Evolutionary conservation across 169 alveolate genomes (phyloP).

Genomic region (Plasmodium coatneyi): DNA sequence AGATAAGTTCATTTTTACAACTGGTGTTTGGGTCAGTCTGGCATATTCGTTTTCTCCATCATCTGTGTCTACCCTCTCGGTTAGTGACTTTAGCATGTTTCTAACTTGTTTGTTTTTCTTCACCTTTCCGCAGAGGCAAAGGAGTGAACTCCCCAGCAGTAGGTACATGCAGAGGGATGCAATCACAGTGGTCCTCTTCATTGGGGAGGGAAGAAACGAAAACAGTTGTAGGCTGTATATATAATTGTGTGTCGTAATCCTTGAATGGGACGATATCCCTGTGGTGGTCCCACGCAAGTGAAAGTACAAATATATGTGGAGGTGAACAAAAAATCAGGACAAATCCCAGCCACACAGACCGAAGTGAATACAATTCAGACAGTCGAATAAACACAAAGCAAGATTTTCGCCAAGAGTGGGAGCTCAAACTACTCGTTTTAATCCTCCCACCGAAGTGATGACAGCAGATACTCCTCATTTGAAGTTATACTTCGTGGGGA

Average conservation of each 20-base stretch:
- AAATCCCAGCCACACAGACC: neutral
- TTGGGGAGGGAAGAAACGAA: neutral
- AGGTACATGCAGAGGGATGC: neutral
- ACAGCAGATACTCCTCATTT: neutral
- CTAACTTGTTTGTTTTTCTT: conserved; percentile 29
- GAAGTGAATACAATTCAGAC: neutral
- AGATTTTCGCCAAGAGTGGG: neutral
- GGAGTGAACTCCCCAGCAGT: neutral
- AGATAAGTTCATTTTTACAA: conserved; percentile 29
- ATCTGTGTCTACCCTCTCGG: conserved; percentile 44
- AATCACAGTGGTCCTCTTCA: neutral
- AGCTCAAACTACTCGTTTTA: neutral
- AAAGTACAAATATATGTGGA: neutral
- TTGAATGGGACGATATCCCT: neutral
- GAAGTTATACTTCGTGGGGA: neutral
- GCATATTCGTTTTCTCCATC: conserved; percentile 73
- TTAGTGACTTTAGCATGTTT: conserved; percentile 35
- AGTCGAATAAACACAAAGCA: neutral
- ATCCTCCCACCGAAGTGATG: neutral
- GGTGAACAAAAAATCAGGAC: neutral
- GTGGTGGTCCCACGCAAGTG: neutral
- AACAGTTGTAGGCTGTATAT: neutral
- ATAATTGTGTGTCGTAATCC: neutral
- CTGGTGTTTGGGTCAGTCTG: conserved; percentile 67
- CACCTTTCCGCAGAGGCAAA: conserved; percentile 17